Conservation (phyloP, 2,329 filamentous ascomycete species). For the Diaporthe capsici region DNA sequence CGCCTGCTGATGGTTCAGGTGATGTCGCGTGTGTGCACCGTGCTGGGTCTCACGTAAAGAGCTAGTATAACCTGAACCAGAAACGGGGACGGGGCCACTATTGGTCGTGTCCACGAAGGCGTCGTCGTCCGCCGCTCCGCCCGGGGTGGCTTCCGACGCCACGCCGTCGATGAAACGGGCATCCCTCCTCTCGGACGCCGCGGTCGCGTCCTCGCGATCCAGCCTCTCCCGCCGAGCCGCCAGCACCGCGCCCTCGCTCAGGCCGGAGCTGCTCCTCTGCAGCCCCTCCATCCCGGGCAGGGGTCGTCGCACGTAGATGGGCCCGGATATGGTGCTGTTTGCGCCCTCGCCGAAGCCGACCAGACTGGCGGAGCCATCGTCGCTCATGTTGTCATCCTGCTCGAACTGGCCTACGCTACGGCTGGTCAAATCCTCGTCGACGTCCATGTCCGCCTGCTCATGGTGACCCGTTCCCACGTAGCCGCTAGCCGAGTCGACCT, state of each 20-base stretch:
- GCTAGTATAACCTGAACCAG: conserved; percentile 53
- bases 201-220: conserved; percentile 54
- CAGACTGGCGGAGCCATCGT: conserved; percentile 85
- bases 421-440: conserved; percentile 62
- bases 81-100: conserved; percentile 67
- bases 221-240: conserved; percentile 50
- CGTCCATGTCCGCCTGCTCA: conserved; percentile 64
- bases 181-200: conserved; percentile 68
- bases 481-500: conserved; percentile 65
- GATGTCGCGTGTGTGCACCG: conserved; percentile 41
- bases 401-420: conserved; percentile 67
- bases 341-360: conserved; percentile 96
- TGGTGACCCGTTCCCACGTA: conserved; percentile 60
- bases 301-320: conserved; percentile 73
- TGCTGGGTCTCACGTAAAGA: conserved; percentile 54
- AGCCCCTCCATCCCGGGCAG: conserved; percentile 58
- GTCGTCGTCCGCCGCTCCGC: conserved; percentile 60
- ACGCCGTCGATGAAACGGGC: conserved; percentile 78
- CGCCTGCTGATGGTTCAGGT: conserved; percentile 50
- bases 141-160: conserved; percentile 66
- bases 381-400: conserved; percentile 79
- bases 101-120: conserved; percentile 76
- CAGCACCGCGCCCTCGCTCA: conserved; percentile 60
- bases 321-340: conserved; percentile 85
- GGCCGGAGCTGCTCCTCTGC: conserved; percentile 66